Evolutionary conservation across 148 eudicot species (phyloP).

Genomic region (Suaeda aralocaspica): DNA sequence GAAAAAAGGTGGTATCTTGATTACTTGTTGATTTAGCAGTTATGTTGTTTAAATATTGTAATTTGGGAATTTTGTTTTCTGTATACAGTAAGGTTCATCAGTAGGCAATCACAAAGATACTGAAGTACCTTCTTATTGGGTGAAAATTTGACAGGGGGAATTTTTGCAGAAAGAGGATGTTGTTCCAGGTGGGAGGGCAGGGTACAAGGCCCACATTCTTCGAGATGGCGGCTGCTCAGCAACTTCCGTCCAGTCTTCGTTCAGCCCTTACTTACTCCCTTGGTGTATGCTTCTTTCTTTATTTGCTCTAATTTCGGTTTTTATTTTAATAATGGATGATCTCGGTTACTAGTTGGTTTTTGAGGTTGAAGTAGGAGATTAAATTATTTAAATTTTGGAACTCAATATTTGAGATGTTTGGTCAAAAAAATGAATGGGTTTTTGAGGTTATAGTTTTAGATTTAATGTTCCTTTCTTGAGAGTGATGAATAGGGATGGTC

Average conservation of each 20-base stretch:
- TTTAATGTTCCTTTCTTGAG: neutral
- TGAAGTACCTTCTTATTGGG: neutral
- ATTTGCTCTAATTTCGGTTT: too few species aligned
- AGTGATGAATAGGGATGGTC: too few species aligned
- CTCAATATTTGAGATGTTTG: neutral
- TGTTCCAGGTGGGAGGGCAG: constrained; percentile 95
- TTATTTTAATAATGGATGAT: neutral
- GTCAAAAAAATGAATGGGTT: too few species aligned
- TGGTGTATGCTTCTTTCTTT: constrained; percentile 49
- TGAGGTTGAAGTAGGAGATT: neutral
- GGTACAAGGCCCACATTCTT: constrained; percentile 94
- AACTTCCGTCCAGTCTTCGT: constrained; percentile 88
- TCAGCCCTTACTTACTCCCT: constrained; percentile 88
- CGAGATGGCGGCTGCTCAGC: constrained; percentile 99
- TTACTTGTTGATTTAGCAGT: too few species aligned
- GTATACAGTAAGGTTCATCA: neutral
- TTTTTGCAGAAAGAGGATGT: constrained; percentile 40
- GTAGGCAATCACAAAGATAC: neutral
- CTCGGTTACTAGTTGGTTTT: neutral
- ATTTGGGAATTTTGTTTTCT: neutral
- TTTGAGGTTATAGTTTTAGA: neutral
- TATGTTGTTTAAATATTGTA: too few species aligned
- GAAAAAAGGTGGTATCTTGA: too few species aligned
- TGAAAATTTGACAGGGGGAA: neutral
- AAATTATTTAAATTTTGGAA: neutral